Percentiles rank a stretch among this genome's conserved stretches.
Evolutionary conservation across 495 filamentous ascomycete genomes (phyloP).

Genomic region (Xylaria curta): DNA sequence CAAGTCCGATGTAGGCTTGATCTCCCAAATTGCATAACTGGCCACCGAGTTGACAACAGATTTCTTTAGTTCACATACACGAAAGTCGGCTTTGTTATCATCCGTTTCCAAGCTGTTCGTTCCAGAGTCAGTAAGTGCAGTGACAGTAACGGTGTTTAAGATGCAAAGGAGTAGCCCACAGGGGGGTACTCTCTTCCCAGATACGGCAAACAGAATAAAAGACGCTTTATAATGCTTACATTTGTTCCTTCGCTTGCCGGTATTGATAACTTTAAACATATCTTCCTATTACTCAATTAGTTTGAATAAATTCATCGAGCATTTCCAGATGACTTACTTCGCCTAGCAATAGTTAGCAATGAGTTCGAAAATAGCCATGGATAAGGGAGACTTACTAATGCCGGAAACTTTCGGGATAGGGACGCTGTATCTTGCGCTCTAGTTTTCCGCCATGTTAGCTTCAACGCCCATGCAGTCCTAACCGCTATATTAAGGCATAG

Average conservation of each 20-base stretch:
- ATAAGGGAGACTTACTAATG: slow-evolving; percentile 22
- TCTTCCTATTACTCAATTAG: slow-evolving; percentile 70
- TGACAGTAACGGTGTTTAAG: neutral
- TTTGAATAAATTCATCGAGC: no score
- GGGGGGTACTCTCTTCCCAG: neutral
- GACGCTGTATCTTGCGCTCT: slow-evolving; percentile 91
- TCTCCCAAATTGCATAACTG: neutral
- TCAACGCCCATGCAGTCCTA: slow-evolving; percentile 45
- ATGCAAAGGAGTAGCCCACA: neutral
- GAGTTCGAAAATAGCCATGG: neutral
- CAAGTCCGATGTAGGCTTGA: neutral
- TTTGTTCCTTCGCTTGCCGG: slow-evolving; percentile 56
- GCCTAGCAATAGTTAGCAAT: slow-evolving; percentile 11
- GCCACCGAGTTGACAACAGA: neutral
- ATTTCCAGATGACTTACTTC: neutral
- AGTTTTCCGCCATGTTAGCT: slow-evolving; percentile 63
- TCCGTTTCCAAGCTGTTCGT: slow-evolving; percentile 78
- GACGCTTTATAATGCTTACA: slow-evolving; percentile 40
- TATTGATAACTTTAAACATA: slow-evolving; percentile 98
- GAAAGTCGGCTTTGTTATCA: slow-evolving; percentile 76
- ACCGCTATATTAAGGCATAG: neutral
- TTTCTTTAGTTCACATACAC: slow-evolving; percentile 49
- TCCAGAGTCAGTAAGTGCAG: slow-evolving; percentile 4
- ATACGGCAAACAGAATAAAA: neutral
- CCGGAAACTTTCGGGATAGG: slow-evolving; percentile 87